Percentiles rank a stretch among this genome's conserved stretches.
phyloP scores from a whole-genome alignment of 2,329 filamentous ascomycete species.

The Corinectria fuckeliana region DNA sequence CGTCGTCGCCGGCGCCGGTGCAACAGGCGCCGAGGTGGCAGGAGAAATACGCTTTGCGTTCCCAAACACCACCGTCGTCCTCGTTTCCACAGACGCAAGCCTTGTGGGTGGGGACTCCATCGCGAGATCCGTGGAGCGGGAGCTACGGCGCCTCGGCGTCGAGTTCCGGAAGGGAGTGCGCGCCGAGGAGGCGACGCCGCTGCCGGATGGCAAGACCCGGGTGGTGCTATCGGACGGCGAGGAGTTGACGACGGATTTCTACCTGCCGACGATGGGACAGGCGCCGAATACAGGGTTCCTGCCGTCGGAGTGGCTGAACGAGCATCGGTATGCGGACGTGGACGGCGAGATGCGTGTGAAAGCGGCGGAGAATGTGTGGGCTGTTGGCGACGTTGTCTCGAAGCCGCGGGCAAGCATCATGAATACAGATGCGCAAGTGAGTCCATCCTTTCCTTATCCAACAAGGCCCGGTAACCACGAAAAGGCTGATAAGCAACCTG shows the following conservation, averaged over 20 bases:
- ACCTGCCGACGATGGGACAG: constrained; percentile 62
- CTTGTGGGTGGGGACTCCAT: constrained; percentile 54
- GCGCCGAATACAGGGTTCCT: constrained; percentile 62
- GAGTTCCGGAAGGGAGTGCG: constrained; percentile 51
- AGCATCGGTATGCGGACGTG: constrained; percentile 53
- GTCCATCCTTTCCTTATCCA: constrained; percentile 10
- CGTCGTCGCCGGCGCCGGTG: constrained; percentile 62
- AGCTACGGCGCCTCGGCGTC: constrained; percentile 62
- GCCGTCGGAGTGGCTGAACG: constrained; percentile 51
- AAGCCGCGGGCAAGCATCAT: constrained; percentile 63
- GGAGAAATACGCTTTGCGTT: constrained; percentile 62
- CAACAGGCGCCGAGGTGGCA: constrained; percentile 62
- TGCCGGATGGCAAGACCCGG: constrained; percentile 54
- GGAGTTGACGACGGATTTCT: constrained; percentile 59
- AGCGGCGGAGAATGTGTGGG: constrained; percentile 56
- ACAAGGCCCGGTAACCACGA: not conserved
- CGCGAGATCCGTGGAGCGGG: constrained; percentile 49
- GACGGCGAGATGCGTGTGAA: constrained; percentile 59
- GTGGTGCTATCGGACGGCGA: constrained; percentile 55
- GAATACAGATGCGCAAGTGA: constrained; percentile 62
- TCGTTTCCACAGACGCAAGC: constrained; percentile 51
- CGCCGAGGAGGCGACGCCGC: constrained; percentile 45
- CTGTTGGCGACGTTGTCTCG: constrained; percentile 59
- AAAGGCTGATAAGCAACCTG: not conserved
- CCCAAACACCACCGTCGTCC: constrained; percentile 56